Conservation (phyloP, 1,284 basidiomycete genomes). For the Polyporus tsugae region DNA sequence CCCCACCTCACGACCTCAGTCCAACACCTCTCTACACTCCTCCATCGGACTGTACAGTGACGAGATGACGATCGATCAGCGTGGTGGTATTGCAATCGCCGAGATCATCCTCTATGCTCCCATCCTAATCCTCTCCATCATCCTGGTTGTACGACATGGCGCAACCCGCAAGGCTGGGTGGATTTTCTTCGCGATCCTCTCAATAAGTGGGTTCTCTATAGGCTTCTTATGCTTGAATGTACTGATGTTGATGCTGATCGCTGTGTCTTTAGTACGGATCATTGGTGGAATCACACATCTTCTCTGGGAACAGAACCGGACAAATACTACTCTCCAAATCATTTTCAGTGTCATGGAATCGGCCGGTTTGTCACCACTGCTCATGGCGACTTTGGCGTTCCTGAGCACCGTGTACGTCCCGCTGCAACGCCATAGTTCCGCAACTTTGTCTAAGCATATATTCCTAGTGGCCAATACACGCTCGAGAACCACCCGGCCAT, state of each 20-base stretch:
- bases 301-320: conserved; percentile 53
- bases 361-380: conserved; percentile 59
- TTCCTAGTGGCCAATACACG: conserved; percentile 33
- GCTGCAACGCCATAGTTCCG: conserved; percentile 8
- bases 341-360: conserved; percentile 62
- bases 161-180: conserved; percentile 25
- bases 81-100: conserved; percentile 26
- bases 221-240: neutral
- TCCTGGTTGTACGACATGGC: conserved; percentile 27
- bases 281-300: conserved; percentile 63
- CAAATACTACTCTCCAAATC: conserved; percentile 53
- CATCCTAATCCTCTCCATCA: conserved; percentile 15
- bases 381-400: conserved; percentile 65
- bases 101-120: conserved; percentile 31
- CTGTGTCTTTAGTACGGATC: conserved; percentile 54
- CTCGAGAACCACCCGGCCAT: conserved; percentile 27
- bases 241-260: neutral
- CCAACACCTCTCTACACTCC: neutral
- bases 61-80: conserved; percentile 24
- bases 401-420: conserved; percentile 64
- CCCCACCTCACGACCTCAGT: neutral
- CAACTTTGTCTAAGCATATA: neutral
- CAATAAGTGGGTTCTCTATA: conserved; percentile 2
- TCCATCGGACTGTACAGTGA: neutral
- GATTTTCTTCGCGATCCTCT: conserved; percentile 21